phyloP scores from a whole-genome alignment of 164 flowering plant genomes.

The Piper longum region DNA sequence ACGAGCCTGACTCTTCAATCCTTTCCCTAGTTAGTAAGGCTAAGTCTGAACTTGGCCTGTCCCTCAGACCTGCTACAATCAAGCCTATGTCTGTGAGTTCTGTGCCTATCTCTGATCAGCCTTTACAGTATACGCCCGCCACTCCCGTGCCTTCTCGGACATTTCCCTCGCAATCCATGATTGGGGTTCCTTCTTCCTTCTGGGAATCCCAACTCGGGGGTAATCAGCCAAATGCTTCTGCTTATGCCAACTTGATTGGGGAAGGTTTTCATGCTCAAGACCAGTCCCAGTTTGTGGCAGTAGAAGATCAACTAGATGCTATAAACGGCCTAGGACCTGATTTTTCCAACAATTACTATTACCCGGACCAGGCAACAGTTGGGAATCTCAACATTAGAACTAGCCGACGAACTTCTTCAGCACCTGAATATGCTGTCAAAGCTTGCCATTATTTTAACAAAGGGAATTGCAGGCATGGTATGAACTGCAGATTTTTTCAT shows the following conservation, averaged over 20 bases:
- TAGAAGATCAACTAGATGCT: slow-evolving; percentile 36
- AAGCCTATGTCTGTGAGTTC: slow-evolving; percentile 19
- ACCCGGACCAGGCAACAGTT: slow-evolving; percentile 25
- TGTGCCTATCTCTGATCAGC: slow-evolving; percentile 20
- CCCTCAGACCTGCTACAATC: slow-evolving; percentile 10
- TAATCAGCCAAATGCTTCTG: slow-evolving; percentile 16
- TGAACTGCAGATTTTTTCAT: slow-evolving; percentile 62
- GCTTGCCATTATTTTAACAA: slow-evolving; percentile 58
- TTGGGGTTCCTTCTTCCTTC: slow-evolving; percentile 17
- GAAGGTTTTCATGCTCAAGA: slow-evolving; percentile 26
- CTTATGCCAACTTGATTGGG: slow-evolving; percentile 13
- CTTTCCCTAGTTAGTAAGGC: slow-evolving; percentile 28
- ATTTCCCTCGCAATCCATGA: slow-evolving; percentile 16
- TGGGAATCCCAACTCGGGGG: slow-evolving; percentile 35
- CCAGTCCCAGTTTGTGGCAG: slow-evolving; percentile 15
- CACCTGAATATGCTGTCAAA: slow-evolving; percentile 34
- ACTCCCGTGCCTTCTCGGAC: slow-evolving; percentile 32
- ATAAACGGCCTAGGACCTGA: slow-evolving; percentile 10
- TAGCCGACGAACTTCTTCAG: slow-evolving; percentile 20
- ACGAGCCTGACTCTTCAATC: slow-evolving; percentile 37
- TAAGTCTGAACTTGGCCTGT: slow-evolving; percentile 28
- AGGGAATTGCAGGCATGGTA: slow-evolving; percentile 81
- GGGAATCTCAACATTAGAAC: slow-evolving; percentile 17
- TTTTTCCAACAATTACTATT: slow-evolving; percentile 18
- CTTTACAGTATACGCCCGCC: slow-evolving; percentile 27